Evolutionary conservation across 2,329 filamentous ascomycete species (phyloP), one percentile per base, ranked within the genome.

Genomic region (Aureobasidium sp.): DNA sequence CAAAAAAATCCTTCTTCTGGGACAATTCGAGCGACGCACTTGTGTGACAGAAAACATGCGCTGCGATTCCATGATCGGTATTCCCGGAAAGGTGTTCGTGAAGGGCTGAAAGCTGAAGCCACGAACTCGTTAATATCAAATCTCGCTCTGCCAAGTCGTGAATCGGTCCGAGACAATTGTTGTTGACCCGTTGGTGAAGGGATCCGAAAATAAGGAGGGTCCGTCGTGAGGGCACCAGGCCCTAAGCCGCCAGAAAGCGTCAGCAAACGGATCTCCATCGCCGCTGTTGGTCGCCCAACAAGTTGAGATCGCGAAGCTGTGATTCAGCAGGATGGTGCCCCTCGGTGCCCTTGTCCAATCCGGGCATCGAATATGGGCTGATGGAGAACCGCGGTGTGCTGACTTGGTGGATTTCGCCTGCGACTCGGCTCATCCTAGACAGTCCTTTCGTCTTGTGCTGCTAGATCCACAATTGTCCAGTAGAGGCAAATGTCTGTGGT

Each of bases 91-190:
- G 5, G 21, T 32, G 42, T 42, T 32, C 54, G 54, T 48, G 27
- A 42, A 6, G 32, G 42, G 32, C 30, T 15, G n/a, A 21, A 21
- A 21, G 21, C 21, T 29, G n/a, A 58, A 48, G 54, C 54, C 54
- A 58, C 30, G 47, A 25, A 58, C 8, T 16, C 5, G 10, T 44
- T 27, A 21, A 21, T n/a, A 27, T 36, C 41, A 30, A 16, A 29
- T 57, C 10, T 47, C 32, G 32, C 42, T 47, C 25, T 27, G 57
- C 57, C 57, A 59, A 59, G 57, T 7, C 13, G 11, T 9, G 45
- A 58, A 8, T 59, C 57, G 57, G 57, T 13, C 57, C 57, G 57
- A 59, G 57, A 50, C 7, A 27, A n/a, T 47, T 48, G 36, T 59
- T 59, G 54, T 48, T 47, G 54, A 10, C 32, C 32, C 42, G 54